phyloP scores from a whole-genome alignment of 1,139 yeast species.

The Suhomyces guaymorum region DNA sequence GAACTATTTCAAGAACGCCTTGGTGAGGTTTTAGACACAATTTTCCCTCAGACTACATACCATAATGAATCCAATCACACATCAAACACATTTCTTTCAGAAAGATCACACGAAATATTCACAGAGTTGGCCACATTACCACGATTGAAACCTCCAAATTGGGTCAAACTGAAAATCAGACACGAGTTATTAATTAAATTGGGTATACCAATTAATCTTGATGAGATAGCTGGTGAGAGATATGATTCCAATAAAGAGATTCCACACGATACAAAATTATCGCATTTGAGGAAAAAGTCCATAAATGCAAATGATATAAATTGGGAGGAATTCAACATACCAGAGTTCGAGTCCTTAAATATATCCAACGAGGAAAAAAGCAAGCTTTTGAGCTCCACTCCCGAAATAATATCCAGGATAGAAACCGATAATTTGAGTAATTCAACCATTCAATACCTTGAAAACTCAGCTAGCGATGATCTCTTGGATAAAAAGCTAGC shows the following conservation, averaged over 20 bases:
- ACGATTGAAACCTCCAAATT: constrained; percentile 51
- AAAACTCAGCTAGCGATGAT: constrained; percentile 20
- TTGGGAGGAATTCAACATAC: constrained; percentile 34
- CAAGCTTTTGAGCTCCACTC: constrained; percentile 24
- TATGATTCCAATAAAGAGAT: not conserved
- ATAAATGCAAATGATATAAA: constrained; percentile 33
- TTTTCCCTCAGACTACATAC: constrained; percentile 20
- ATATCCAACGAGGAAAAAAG: constrained; percentile 23
- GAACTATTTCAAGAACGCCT: constrained; percentile 19
- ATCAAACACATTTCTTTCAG: constrained; percentile 18
- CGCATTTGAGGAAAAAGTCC: constrained; percentile 22
- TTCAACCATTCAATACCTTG: constrained; percentile 32
- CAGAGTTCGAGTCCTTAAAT: constrained; percentile 27
- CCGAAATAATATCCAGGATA: constrained; percentile 29
- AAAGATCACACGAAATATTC: constrained; percentile 31
- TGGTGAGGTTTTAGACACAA: constrained; percentile 21
- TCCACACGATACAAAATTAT: constrained; percentile 3
- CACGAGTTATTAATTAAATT: constrained; percentile 55
- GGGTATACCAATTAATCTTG: constrained; percentile 62
- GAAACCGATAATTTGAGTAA: constrained; percentile 42
- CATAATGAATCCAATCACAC: not conserved
- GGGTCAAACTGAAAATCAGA: constrained; percentile 60
- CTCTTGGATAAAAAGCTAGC: constrained; percentile 29
- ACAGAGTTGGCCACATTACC: constrained; percentile 42
- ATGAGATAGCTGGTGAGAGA: constrained; percentile 35